Conservation (phyloP, 192 early-diverging fungal genomes). For the Endogone sp. region DNA sequence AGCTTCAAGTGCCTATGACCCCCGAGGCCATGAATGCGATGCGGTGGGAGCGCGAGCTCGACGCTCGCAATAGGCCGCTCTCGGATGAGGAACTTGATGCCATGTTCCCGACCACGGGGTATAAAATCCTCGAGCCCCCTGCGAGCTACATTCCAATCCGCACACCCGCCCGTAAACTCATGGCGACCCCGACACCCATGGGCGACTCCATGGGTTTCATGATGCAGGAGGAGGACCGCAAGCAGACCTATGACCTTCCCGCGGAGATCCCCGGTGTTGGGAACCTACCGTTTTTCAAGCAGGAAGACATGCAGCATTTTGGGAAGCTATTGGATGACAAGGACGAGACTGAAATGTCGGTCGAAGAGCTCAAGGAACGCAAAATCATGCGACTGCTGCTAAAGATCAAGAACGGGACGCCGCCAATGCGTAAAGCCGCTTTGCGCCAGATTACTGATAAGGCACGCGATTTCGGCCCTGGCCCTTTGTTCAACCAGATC, state of each 20-base stretch:
- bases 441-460: constrained; percentile 95
- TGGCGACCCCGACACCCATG: constrained; percentile 89
- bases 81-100: constrained; percentile 95
- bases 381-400: constrained; percentile 94
- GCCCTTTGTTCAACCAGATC: constrained; percentile 94
- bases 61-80: constrained; percentile 80
- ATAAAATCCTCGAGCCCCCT: constrained; percentile 89
- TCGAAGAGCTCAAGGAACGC: constrained; percentile 90
- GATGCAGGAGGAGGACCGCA: constrained; percentile 77
- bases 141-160: constrained; percentile 87
- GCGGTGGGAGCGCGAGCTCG: constrained; percentile 78
- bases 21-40: constrained; percentile 72
- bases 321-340: constrained; percentile 83
- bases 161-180: constrained; percentile 93
- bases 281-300: constrained; percentile 88
- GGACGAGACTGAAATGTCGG: constrained; percentile 75
- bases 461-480: constrained; percentile 92
- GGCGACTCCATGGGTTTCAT: constrained; percentile 72
- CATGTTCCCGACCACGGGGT: constrained; percentile 88
- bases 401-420: constrained; percentile 98
- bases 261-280: constrained; percentile 87
- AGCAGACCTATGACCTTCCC: constrained; percentile 63
- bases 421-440: constrained; percentile 89
- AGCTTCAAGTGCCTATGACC: constrained; percentile 74
- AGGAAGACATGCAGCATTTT: constrained; percentile 98